A percentile compares a stretch with the other conserved stretches of the same genome.
phyloP scores from a whole-genome alignment of 2,329 filamentous ascomycete species.

The Berkeleyomyces rouxiae region DNA sequence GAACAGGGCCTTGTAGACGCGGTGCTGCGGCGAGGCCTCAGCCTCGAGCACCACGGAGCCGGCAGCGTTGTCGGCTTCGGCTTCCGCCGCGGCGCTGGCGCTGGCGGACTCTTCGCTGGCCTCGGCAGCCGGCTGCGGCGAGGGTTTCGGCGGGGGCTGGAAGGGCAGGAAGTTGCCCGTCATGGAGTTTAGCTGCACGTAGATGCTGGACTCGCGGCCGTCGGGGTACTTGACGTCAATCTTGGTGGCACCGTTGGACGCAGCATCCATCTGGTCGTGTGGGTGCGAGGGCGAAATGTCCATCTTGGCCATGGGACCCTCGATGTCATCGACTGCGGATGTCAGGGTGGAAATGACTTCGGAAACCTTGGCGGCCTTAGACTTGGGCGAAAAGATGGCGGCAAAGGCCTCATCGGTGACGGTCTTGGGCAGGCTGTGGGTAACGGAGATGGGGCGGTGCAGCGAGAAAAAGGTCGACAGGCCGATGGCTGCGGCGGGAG shows the following conservation, averaged over 20 bases:
- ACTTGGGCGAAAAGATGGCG: slow-evolving; percentile 55
- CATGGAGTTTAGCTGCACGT: slow-evolving; percentile 51
- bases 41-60: slow-evolving; percentile 18
- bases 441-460: slow-evolving; percentile 83
- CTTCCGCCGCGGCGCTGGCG: slow-evolving; percentile 20
- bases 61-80: slow-evolving; percentile 18
- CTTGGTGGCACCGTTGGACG: slow-evolving; percentile 31
- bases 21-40: slow-evolving; percentile 29
- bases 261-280: slow-evolving; percentile 25
- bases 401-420: slow-evolving; percentile 63
- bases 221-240: slow-evolving; percentile 39
- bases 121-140: slow-evolving; percentile 32
- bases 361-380: slow-evolving; percentile 33
- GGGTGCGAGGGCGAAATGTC: slow-evolving; percentile 22
- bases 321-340: slow-evolving; percentile 40
- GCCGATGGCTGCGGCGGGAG: slow-evolving; percentile 50
- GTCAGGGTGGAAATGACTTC: slow-evolving; percentile 53
- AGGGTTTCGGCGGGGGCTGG: slow-evolving; percentile 64
- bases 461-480: slow-evolving; percentile 91
- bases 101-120: slow-evolving; percentile 19
- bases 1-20: slow-evolving; percentile 46
- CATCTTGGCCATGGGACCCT: slow-evolving; percentile 38
- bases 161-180: slow-evolving; percentile 63
- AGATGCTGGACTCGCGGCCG: slow-evolving; percentile 40
- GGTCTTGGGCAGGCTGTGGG: slow-evolving; percentile 57